Base-by-base conservation (phyloP, 1,139 yeast genomes). In the Entelexis paramagnoliae region DNA sequence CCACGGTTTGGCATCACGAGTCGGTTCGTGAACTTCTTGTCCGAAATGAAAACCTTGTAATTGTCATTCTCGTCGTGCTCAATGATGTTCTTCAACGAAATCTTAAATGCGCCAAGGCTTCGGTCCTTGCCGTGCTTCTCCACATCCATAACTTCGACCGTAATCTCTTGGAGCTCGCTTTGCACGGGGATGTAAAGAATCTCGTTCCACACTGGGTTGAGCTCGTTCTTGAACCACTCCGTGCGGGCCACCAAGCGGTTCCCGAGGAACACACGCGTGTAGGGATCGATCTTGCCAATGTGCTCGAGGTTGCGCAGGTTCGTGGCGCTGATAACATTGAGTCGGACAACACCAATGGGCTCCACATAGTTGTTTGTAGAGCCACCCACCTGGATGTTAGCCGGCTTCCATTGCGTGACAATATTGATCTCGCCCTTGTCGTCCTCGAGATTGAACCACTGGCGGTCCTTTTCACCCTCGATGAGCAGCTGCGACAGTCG, bases 271-370 rank as follows among this genome's bases (percentile, higher is more conserved):
- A 89, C 72, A 63, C 95, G 80, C 17, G 81, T 79, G 64, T 91
- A 91, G 41, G 99, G 98, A 68, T 91, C 97, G 64, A 88, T 80
- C 63, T 81, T 85, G 55, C 97, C 97, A 55, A 91, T 76, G 52
- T 79, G 81, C 66, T 89, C 96, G 68, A 88, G 75, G 67, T 91
- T 91, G 56, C 84, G 78, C 63, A 91, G 75, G 55, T 80, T 82
- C 54, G 75, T 77, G 43, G 93, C 96, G 57, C 75, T 76, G 60
- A 78, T 78, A 56, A 91, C 67, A 59, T 80, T 77, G 51, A 91
- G 74, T 64, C 97, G 80, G 14, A 89, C 74, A 38, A 83, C 93
- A 64, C 98, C 98, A 64, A 89, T 82, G 50, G 98, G 98, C 55
- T 89, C 89, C 29, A 87, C 79, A 69, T 87, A 89, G 47, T 88